Base-by-base conservation (phyloP, 2,329 filamentous ascomycete species). In the Microdochium bolleyi region DNA sequence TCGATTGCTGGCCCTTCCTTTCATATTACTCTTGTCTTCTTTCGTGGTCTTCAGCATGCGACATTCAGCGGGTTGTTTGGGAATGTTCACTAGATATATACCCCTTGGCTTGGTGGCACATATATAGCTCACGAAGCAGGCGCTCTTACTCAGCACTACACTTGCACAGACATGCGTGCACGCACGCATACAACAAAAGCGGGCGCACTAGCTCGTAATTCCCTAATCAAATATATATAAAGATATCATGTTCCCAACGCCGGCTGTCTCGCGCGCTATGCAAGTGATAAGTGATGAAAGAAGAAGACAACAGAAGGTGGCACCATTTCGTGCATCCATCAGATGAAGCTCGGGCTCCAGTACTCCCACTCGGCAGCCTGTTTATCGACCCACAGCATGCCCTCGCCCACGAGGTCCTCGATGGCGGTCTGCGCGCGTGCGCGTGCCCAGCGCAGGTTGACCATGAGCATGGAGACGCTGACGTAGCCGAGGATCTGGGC, bases 341-440 rank as follows among this genome's bases (percentile, higher is more conserved):
- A 52, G 16, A 92, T 89, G 56, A 88, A 89, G 0, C 85, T 84
- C 1, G 89, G 89, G 54, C 84, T 89, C 94, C 94, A 99, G 63
- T 96, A 99, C 70, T 97, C 92, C 69, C 85, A 91, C 72, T 97
- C 92, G 9, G 81, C 77, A 10, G 73, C 84, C 71, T 96, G 91
- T 59, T 82, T 83, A 69, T 99, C 94, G 5, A 97, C 84, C 94
- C 94, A 99, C 14, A 99, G 82, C 74, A 99, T 82, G 51, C 91
- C 90, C 62, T 95, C 90, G 0, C 86, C 84, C 51, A 97, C 77
- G 32, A 99, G 73, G 68, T 99, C 94, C 56, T 96, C 90, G 51
- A 97, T 80, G 2, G 92, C 91, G 0, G 94, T 96, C 65, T 87
- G 80, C n/a, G 90, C 88, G 57, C 94, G 79, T 5, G 91, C 88